Base-by-base conservation (phyloP, 1,139 yeast species). In the Saccharomyces pastorianus region DNA sequence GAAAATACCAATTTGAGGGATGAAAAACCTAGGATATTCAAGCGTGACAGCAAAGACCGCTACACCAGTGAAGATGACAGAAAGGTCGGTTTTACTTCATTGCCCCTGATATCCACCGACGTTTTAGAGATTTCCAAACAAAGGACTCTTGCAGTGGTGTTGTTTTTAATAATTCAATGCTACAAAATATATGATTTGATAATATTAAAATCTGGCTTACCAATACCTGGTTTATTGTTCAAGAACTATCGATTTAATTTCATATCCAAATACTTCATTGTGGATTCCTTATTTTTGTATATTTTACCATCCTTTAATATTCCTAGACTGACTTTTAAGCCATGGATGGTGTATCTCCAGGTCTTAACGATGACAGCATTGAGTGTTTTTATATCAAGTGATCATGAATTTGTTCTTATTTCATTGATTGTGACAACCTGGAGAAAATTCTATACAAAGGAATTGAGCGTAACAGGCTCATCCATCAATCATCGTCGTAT, bases 81-180 rank as follows among this genome's bases (percentile, higher is more conserved):
- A 23, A 38, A 38, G n/a, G 44, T 38, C 6, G n/a, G 46, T 13
- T 27, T 13, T 27, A 20, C 29, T 38, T 31, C 55, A 6, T 27
- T 59, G 42, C 78, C 82, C 2, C 69, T 83, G 53, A 79, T 85
- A 51, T 83, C 88, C 1, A 71, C 79, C 3, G 71, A 76, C 7
- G 70, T 83, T 1, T 68, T 91, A 31, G 96, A 90, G 61, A 81
- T 81, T n/a, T 89, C 88, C n/a, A 84, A 85, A 27, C 98, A 93
- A 69, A 73, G 96, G 59, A 70, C 82, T 49, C 77, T 87, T 54
- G 77, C 83, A 6, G 71, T 84, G 26, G 80, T 88, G 2, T 58
- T 87, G n/a, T 88, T 90, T 65, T 73, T 80, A 3, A 75, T 87
- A 51, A 75, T 91, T 23, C 97, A 91, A 68, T 81, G 89, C 26